Evolutionary conservation across 768 basidiomycete genomes (phyloP), one percentile per base, ranked within the genome.

Genomic region (Boletus sp.): DNA sequence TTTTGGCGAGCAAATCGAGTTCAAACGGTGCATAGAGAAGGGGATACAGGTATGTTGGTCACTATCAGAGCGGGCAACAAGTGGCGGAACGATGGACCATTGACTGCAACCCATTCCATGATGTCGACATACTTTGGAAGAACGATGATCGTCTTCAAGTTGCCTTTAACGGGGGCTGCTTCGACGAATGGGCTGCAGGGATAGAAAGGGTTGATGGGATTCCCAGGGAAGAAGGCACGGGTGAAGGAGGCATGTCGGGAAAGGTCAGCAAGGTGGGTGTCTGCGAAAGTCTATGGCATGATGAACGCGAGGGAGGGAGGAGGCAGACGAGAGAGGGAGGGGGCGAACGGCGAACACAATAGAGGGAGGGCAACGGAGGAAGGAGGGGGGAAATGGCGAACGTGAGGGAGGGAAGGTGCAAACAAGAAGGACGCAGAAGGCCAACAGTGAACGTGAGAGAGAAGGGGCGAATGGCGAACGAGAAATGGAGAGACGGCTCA

Each of bases 111-210:
- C 94, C 94, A 97, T 70, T 97, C 94, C 82, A 93, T 95, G 56
- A 92, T 87, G 69, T 96, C 93, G 30, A 92, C 89, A 64, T 95
- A 97, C 71, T 96, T 97, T 7, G 96, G 96, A 52, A 94, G 81
- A 75, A 94, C 90, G 55, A 98, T 94, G 66, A 98, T 98, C 4
- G 94, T 97, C 78, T 96, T 98, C 79, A 97, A 98, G 74, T 94
- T 97, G 24, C 96, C 96, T 72, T 96, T 98, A 56, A 98, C 95
- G 41, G 98, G 81, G 0, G 96, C 93, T 2, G 94, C 89, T 64
- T 96, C 94, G 54, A 90, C 92, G 71, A 98, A 98, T 3, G 95
- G 95, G 52, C 90, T 90, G 72, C 90, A 96, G 12, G 98, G 81
- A 69, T 96, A 97, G 17, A 98, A 76, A 1, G 91, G 89, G 61